A percentile compares a stretch with the other conserved stretches of the same genome.
These are phyloP conservation scores for Primulina tabacum DNA, from an alignment of 257 asterid species.

Conservation along the genomic window DNA sequence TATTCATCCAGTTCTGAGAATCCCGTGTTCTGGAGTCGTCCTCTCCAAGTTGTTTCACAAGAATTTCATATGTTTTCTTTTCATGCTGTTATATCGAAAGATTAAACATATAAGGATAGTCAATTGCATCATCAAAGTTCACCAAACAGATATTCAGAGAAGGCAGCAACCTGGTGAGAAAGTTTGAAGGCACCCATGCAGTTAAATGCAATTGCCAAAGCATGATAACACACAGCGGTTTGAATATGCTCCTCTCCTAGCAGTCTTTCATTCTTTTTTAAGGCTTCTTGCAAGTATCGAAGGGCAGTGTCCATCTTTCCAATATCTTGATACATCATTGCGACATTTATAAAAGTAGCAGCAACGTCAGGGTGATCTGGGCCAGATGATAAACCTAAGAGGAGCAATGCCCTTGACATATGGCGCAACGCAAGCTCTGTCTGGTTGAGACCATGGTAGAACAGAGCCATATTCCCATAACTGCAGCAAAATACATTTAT, in stretches of 20 bases:
- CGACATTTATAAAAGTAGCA: conserved; percentile 89
- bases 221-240: conserved; percentile 99
- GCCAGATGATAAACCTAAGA: conserved; percentile 78
- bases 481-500: conserved; percentile 40
- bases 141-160: conserved; percentile 10
- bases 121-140: conserved; percentile 16
- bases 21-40: conserved; percentile 91
- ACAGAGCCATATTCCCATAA: conserved; percentile 97
- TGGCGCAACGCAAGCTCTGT: conserved; percentile 94
- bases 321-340: conserved; percentile 96
- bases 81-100: conserved; percentile 63
- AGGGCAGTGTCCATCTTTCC: conserved; percentile 91
- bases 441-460: conserved; percentile 92
- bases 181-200: conserved; percentile 92
- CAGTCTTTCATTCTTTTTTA: conserved; percentile 78
- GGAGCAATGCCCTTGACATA: conserved; percentile 84
- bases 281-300: conserved; percentile 89
- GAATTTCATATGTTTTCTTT: conserved; percentile 87
- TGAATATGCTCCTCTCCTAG: conserved; percentile 93
- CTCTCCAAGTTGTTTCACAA: conserved; percentile 92
- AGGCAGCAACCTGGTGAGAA: conserved; percentile 66
- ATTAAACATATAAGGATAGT: conserved; percentile 9
- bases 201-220: conserved; percentile 87
- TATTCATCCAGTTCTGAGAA: conserved; percentile 87
- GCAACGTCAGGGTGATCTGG: conserved; percentile 99